Base-by-base conservation (phyloP, 306 rosid species). In the Geum urbanum region DNA sequence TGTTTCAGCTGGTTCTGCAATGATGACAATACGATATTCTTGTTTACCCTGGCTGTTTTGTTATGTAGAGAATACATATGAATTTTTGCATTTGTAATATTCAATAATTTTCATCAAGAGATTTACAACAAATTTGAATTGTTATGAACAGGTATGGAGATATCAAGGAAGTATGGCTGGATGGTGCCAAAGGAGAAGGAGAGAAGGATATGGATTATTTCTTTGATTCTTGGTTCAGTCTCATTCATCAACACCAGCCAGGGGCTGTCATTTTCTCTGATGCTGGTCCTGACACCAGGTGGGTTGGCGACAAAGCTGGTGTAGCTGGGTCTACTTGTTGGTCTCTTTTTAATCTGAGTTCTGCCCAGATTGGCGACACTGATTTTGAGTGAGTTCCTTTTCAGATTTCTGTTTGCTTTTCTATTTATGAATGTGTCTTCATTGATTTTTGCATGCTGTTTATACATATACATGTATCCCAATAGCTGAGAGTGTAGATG, bases 221-320 rank as follows among this genome's bases (percentile, higher is more conserved):
- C 54, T 92, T 82, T 79, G 80, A 78, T 14, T 75, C 80, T 43
- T 92, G 98, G 98, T 82, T 86, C 78, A 76, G 86, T 71, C 77
- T 86, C 54, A 82, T 90, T 85, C 97, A 87, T 73, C 96, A 92
- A 87, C 94, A 79, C 74, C 98, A 90, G 79, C 96, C 97, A 0
- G 86, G 89, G 70, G 88, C 89, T 48, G 46, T 76, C 46, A 92
- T 90, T 74, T 90, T 84, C 70, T 75, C 94, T 41, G 98, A 92
- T 55, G 82, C 84, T 6, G 98, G 98, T 79, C 98, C 98, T 15
- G 98, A 84, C 63, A 75, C 70, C 32, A 85, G 98, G 80, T 92
- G 98, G 98, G 46, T 92, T 62, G 98, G 98, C 1, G 76, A 88
- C 40, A 97, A 92, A 83, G 13, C 67, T 32, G 98, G 96, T 19